Base-by-base conservation (phyloP, 2,329 filamentous ascomycete genomes). In the Paracoccidioides lutzii region DNA sequence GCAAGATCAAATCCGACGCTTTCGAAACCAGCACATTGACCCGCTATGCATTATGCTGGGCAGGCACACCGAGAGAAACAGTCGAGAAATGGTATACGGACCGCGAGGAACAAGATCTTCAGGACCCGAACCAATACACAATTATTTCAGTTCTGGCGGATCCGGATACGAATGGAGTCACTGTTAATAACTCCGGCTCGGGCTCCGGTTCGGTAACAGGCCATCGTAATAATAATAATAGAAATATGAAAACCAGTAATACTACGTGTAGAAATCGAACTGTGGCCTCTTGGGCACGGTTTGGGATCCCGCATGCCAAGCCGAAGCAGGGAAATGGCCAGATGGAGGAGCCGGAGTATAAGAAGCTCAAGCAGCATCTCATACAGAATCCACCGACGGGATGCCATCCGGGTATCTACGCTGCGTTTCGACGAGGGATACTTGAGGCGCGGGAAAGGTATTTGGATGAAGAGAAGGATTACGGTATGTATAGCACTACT, bases 391-490 rank as follows among this genome's bases (percentile, higher is more conserved):
- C 53, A 12, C 55, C 55, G 4, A 4, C 43, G 5, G 52, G 55
- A 22, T 28, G n/a, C 15, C 12, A 15, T 14, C 33, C 46, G 5
- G 45, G 55, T 40, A 14, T 57, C 10, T 37, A 37, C 7, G 44
- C 4, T 37, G 37, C 43, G 33, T 35, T 57, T 46, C 42, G 35
- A 28, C 14, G 6, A 8, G 12, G n/a, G 35, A 37, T 50, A 28
- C 10, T 4, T 41, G 52, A 40, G 4, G 40, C 33, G 14, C 37
- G 42, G 45, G 22, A 42, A 14, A 54, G 55, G 30, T 57, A 51
- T 43, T 49, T 57, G 32, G 44, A 57, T 38, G 51, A 54, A 15
- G 52, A 51, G 12, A 57, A 38, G 32, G 55, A 57, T 44, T 54
- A 44, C n/a, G 28, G 55, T 57, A 50, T 32, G 55, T 50, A 22